phyloP scores from a whole-genome alignment of 2,329 filamentous ascomycete species.

The Fusarium nygamai region DNA sequence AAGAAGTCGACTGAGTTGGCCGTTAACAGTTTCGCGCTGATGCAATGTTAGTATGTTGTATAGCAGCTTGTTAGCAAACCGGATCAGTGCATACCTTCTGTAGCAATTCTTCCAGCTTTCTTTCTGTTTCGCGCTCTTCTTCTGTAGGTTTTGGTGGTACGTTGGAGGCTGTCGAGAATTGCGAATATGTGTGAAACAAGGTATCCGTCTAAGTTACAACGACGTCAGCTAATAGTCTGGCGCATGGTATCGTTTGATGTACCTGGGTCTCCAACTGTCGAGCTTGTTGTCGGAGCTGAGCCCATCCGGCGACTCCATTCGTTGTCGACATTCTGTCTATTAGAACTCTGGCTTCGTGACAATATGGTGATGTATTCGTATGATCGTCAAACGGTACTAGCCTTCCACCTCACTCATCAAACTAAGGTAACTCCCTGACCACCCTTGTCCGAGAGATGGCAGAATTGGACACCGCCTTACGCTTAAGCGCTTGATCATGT shows the following conservation, averaged over 20 bases:
- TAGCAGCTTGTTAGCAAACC: neutral
- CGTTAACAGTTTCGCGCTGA: constrained; percentile 83
- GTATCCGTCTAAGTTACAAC: constrained; percentile 75
- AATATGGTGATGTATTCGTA: constrained; percentile 25
- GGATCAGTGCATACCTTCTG: constrained; percentile 69
- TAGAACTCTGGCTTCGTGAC: neutral
- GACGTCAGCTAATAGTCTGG: constrained; percentile 33
- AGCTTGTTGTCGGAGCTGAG: constrained; percentile 92
- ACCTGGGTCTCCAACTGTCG: constrained; percentile 91
- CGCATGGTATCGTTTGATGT: constrained; percentile 43
- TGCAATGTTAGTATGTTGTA: constrained; percentile 18
- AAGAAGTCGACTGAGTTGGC: constrained; percentile 86
- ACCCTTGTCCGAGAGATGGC: constrained; percentile 40
- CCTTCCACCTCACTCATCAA: constrained; percentile 26
- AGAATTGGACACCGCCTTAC: constrained; percentile 45
- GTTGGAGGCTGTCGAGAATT: constrained; percentile 83
- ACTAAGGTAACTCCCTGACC: constrained; percentile 35
- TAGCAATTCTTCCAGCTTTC: constrained; percentile 84
- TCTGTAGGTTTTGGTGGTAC: constrained; percentile 85
- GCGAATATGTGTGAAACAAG: constrained; percentile 86
- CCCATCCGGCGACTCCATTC: constrained; percentile 76
- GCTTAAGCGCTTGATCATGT: constrained; percentile 1
- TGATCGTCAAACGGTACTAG: constrained; percentile 17
- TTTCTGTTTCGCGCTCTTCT: constrained; percentile 83
- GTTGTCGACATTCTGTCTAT: constrained; percentile 60